Evolutionary conservation across 163 green algal species (phyloP), one percentile per base, ranked within the genome.

Genomic region (Chlamydomonas reinhardtii): DNA sequence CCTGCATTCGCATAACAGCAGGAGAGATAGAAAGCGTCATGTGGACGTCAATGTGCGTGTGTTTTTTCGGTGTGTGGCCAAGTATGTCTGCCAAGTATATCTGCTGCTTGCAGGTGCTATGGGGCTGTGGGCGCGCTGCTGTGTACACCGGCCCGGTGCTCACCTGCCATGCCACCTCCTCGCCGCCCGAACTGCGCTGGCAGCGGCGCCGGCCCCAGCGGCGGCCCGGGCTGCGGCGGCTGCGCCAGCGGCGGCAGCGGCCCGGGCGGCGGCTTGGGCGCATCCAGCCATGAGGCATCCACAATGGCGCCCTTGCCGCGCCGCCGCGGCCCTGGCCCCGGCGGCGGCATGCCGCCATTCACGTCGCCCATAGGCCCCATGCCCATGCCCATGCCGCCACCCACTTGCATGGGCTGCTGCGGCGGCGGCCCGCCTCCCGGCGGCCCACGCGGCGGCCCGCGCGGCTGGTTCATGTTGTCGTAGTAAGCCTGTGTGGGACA

Each of bases 271-370:
- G 48, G 62, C 54, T 86, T 78, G 32, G 71, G 70, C 59, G 56
- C 71, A 22, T 87, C 82, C 15, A 87, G 72, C 82, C 82, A 87
- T 2, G 82, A 87, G 2, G 82, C 82, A 31, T 87, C 82, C 11
- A 87, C 68, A 29, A 87, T 73, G 25, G 39, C 71, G 54, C 79
- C 71, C 73, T 79, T 69, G 59, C 70, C 76, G 61, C 82, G 71
- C 24, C 73, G 81, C 37, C 82, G 72, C 59, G 31, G 24, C 8
- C 39, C 66, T 27, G 70, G 80, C 11, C 48, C 48, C 70, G 73
- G 39, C 65, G 48, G 66, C 32, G 78, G 66, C 31, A n/a, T 25
- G 39, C 65, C 76, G n/a, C 29, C 65, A 17, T 52, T 66, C 11
- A 52, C 16, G 62, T 64, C 76, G 37, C 76, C 76, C 48, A 56